Evolutionary conservation across 2,329 filamentous ascomycete species (phyloP), one percentile per base, ranked within the genome.

Genomic region (Ophiostoma sp.): DNA sequence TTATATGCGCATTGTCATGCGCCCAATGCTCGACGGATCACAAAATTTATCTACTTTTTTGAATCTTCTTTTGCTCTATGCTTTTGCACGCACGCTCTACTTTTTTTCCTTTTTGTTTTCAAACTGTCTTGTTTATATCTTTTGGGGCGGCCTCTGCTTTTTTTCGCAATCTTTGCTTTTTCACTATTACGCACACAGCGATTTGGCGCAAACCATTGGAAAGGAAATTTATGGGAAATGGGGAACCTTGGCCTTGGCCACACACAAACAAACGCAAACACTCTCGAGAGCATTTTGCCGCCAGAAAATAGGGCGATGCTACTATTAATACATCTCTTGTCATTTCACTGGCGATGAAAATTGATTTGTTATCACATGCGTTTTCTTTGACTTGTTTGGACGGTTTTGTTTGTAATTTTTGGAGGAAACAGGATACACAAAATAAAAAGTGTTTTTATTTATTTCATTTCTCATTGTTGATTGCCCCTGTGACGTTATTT

Each of bases 161-260:
- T 63, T 33, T 17, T 19, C 33, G 15, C 52, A 42, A 52, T 25
- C 59, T 69, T 17, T 69, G 11, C 19, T 75, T 50, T 42, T 28
- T 59, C 48, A 63, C 39, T 52, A 52, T 8, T 45, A 45, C 39
- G 17, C 64, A 48, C 48, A 70, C 55, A 74, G 68, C 70, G 73
- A 73, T 36, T 25, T 45, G 73, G 70, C 73, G 73, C 71, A 74
- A 74, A 69, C 25, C 22, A 66, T 42, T 8, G 55, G 55, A 70
- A 70, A 45, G 48, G 42, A n/a, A 45, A 22, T 22, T n/a, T 33
- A 52, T 17, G 22, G 64, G 59, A 36, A 59, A 68, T 4, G 15
- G 57, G 69, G 31, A 22, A n/a, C n/a, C n/a, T n/a, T n/a, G n/a
- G n/a, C 8, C 61, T 25, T n/a, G 61, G 59, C 61, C 22, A 59